Evolutionary conservation across 164 flowering plant species (phyloP).

Genomic region (Vitis rotundifolia): DNA sequence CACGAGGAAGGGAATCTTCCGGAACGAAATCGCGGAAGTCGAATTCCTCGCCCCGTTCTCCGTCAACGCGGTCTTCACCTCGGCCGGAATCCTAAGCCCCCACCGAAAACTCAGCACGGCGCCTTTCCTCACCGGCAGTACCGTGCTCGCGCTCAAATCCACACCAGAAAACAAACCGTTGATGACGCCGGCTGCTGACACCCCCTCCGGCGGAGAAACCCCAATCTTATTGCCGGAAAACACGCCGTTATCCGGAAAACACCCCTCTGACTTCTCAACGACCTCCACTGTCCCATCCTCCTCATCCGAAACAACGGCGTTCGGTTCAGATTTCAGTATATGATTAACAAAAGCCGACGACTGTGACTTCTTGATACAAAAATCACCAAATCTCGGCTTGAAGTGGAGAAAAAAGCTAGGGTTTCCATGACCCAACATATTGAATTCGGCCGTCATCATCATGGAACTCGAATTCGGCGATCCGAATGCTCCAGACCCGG

Average conservation of each 20-base stretch:
- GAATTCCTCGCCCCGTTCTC: conserved; percentile 17
- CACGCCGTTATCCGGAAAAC: neutral
- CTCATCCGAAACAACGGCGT: conserved; percentile 22
- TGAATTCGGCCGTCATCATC: conserved; percentile 74
- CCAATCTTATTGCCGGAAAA: conserved; percentile 16
- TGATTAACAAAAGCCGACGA: conserved; percentile 22
- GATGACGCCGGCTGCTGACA: conserved; percentile 8
- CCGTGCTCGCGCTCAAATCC: conserved; percentile 58
- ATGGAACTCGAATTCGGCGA: conserved; percentile 62
- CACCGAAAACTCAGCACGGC: conserved; percentile 57
- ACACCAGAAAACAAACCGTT: conserved; percentile 36
- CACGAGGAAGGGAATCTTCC: conserved; percentile 56
- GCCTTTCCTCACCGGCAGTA: conserved; percentile 42
- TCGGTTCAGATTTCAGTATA: neutral
- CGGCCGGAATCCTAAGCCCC: conserved; percentile 60
- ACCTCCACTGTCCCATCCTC: conserved; percentile 32
- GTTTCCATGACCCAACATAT: conserved; percentile 41
- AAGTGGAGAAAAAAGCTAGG: conserved; percentile 69
- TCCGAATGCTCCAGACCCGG: conserved; percentile 69
- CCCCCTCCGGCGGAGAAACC: conserved; percentile 8
- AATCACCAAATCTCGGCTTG: conserved; percentile 69
- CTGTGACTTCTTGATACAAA: conserved; percentile 53
- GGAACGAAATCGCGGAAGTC: conserved; percentile 29
- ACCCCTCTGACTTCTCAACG: conserved; percentile 18
- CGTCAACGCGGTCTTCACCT: conserved; percentile 14